Base-by-base conservation (phyloP, 306 rosid species). In the Mimosa pudica region DNA sequence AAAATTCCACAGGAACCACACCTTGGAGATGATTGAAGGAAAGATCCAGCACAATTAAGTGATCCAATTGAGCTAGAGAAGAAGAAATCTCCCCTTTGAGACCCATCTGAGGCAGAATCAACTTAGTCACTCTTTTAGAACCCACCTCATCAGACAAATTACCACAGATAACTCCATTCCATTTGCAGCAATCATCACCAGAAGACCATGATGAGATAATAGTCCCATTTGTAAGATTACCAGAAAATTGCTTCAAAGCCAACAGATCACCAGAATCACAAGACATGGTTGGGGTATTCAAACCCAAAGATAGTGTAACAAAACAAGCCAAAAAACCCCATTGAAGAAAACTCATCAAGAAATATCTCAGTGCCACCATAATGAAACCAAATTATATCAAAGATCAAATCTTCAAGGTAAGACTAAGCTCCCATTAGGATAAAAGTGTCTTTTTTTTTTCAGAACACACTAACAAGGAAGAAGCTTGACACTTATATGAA, bases 141-240 rank as follows among this genome's bases (percentile, higher is more conserved):
- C 74, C 62, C 46, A 78, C 51, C 46, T 82, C 84, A 73, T 79
- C 74, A 73, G 14, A 75, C 71, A 70, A 62, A 83, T 61, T 86
- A 79, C 78, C 89, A 79, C 91, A 90, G 73, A 71, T 18, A 76
- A 90, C 90, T 47, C 94, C 94, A 62, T 41, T 63, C 94, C 94
- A 90, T 10, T 55, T 78, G 86, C 94, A 90, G 86, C 94, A 90
- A 64, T n/a, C 48, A 73, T 76, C 64, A 71, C 75, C 82, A 66
- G 77, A 51, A 45, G 83, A 74, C 92, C 94, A 90, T 14, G 79
- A 33, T 42, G 73, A 66, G 68, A 79, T 62, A 44, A 82, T 69
- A 45, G 85, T 79, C 79, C 83, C 87, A 77, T 83, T 81, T 20
- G 79, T 72, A 42, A 90, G 90, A 76, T 72, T 83, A 51, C 83